Evolutionary conservation across 23 red algal species (phyloP).

Genomic region (Gracilaria gracilis): DNA sequence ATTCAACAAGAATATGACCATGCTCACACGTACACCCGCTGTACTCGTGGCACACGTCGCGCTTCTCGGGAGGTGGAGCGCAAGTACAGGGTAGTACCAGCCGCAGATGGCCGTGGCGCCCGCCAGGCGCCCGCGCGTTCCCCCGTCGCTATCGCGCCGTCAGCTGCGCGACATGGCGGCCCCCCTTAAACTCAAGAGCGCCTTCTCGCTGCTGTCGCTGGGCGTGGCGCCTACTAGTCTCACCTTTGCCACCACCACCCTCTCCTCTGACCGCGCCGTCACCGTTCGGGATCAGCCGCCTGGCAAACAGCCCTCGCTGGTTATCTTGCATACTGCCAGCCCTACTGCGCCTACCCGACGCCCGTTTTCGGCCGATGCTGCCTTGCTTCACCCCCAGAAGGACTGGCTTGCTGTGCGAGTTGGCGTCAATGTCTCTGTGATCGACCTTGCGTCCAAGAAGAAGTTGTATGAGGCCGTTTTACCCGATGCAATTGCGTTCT

Average conservation of each 20-base stretch:
- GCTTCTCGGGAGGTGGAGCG: too few species aligned
- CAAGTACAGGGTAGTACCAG: neutral
- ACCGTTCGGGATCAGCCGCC: constrained; percentile 67
- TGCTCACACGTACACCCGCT: too few species aligned
- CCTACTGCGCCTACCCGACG: constrained; percentile 71
- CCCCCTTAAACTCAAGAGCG: constrained; percentile 67
- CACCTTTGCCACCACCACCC: constrained; percentile 74
- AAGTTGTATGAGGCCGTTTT: constrained; percentile 46
- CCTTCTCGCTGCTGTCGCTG: constrained; percentile 75
- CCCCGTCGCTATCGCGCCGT: too few species aligned
- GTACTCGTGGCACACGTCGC: too few species aligned
- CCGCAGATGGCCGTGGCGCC: neutral
- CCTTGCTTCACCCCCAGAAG: constrained; percentile 76
- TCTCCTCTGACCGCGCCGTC: constrained; percentile 81
- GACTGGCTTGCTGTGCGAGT: constrained; percentile 71
- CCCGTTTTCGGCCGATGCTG: constrained; percentile 86
- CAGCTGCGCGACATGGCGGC: constrained; percentile 14
- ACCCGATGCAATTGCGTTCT: constrained; percentile 71
- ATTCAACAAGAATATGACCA: too few species aligned
- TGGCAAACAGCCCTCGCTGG: constrained; percentile 34
- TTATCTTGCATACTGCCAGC: constrained; percentile 72
- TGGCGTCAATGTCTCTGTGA: constrained; percentile 65
- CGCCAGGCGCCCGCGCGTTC: neutral
- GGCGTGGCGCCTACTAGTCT: constrained; percentile 79
- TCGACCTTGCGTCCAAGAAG: constrained; percentile 77